Conservation (phyloP, 1,139 yeast genomes). For the Saccharomyces pastorianus region DNA sequence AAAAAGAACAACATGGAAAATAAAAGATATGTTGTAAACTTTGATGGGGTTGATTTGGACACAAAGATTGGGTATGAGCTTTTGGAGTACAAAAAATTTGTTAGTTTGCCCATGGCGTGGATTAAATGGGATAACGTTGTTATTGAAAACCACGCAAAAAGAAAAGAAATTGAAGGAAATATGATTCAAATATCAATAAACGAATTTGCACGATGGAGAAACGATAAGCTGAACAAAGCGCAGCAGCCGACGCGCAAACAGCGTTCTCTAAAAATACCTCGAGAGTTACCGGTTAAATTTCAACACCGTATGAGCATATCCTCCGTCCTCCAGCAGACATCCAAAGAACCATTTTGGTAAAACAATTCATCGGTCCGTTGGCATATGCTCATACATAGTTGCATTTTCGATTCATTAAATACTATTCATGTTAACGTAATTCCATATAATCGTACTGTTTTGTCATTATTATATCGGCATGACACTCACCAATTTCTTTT, state of each 20-base stretch:
- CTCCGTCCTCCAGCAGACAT: background rate
- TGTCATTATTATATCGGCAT: background rate
- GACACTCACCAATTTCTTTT: background rate
- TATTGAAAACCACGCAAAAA: constrained; percentile 6
- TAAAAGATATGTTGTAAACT: constrained; percentile 12
- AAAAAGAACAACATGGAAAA: constrained; percentile 4
- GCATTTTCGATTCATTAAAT: background rate
- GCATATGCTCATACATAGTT: background rate
- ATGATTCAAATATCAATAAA: constrained; percentile 13
- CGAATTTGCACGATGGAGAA: constrained; percentile 1
- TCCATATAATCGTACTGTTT: background rate
- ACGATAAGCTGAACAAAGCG: constrained; percentile 1
- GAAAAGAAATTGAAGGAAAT: constrained; percentile 6
- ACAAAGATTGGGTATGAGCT: constrained; percentile 30
- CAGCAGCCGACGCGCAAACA: background rate
- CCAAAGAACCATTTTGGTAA: background rate
- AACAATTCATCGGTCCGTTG: background rate
- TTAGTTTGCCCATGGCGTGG: constrained; percentile 45
- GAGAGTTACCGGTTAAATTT: constrained; percentile 10
- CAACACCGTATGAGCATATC: constrained; percentile 11
- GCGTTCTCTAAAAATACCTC: background rate
- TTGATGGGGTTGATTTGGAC: constrained; percentile 19
- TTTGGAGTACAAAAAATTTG: constrained; percentile 42
- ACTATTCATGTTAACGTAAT: background rate
- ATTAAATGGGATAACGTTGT: constrained; percentile 35